These are phyloP conservation scores for Alternaria sp. DNA, from an alignment of 2,329 filamentous ascomycete genomes.

Conservation along the genomic window DNA sequence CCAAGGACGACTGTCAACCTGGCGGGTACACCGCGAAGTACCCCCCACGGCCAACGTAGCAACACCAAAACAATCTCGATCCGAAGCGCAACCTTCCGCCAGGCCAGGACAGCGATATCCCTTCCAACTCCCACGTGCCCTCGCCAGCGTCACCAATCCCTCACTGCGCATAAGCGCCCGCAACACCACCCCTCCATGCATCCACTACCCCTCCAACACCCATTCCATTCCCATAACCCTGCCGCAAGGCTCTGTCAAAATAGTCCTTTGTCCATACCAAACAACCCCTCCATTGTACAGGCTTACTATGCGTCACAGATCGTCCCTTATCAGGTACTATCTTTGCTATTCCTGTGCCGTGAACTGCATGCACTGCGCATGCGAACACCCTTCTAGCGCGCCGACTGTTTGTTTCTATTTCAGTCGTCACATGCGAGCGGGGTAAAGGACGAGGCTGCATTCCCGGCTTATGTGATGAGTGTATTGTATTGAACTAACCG, in stretches of 20 bases:
- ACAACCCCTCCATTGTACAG: neutral
- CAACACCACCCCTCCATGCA: neutral
- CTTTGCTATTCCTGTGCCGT: neutral
- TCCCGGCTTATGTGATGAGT: neutral
- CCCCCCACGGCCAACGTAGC: neutral
- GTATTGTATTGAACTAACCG: conserved; percentile 5
- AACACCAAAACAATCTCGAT: conserved; percentile 4
- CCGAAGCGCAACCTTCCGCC: neutral
- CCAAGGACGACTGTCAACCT: neutral
- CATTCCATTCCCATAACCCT: neutral
- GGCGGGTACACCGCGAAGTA: neutral
- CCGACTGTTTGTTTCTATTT: neutral
- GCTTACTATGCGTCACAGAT: neutral
- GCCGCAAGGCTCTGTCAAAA: neutral
- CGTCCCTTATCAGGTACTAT: neutral
- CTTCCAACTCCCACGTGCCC: neutral
- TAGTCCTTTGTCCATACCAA: neutral
- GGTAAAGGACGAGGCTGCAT: neutral
- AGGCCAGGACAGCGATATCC: neutral
- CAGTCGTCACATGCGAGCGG: neutral
- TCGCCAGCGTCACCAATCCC: neutral
- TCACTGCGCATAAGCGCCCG: conserved; percentile 16
- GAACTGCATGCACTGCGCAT: conserved; percentile 15
- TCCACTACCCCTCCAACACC: neutral
- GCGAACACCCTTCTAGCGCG: conserved; percentile 16